These are phyloP conservation scores for Panellus pusillus DNA, from an alignment of 768 basidiomycete genomes.

Conservation along the genomic window DNA sequence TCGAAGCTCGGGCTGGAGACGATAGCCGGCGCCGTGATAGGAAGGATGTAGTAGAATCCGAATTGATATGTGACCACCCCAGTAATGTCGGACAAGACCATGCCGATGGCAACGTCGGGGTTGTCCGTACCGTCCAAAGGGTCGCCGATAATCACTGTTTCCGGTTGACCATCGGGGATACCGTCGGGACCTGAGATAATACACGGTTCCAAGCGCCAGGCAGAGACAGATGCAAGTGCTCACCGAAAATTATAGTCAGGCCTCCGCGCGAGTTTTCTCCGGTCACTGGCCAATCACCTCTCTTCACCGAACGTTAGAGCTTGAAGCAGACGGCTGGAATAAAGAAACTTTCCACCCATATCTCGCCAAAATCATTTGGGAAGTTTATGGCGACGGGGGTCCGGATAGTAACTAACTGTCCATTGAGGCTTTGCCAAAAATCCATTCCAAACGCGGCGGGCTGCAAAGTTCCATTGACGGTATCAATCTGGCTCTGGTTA, in stretches of 20 bases:
- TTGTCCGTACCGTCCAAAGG: constrained; percentile 55
- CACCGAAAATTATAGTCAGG: constrained; percentile 50
- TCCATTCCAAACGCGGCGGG: constrained; percentile 57
- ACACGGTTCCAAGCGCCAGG: not conserved
- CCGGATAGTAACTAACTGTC: constrained; percentile 54
- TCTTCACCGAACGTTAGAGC: constrained; percentile 57
- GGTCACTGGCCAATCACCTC: constrained; percentile 57
- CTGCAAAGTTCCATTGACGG: constrained; percentile 45
- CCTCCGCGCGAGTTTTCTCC: constrained; percentile 59
- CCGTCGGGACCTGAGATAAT: constrained; percentile 42
- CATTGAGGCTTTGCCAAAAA: constrained; percentile 66
- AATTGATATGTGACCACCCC: constrained; percentile 59
- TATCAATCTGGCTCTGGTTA: constrained; percentile 47
- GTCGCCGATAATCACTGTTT: constrained; percentile 52
- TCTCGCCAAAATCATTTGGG: constrained; percentile 52
- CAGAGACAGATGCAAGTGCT: constrained; percentile 8
- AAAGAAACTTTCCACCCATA: constrained; percentile 48
- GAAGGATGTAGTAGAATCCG: constrained; percentile 56
- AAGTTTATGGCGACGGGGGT: constrained; percentile 49
- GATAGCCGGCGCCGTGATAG: constrained; percentile 53
- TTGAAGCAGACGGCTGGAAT: constrained; percentile 52
- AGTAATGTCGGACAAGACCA: constrained; percentile 47
- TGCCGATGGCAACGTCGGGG: constrained; percentile 49
- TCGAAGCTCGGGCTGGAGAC: constrained; percentile 36
- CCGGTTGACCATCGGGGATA: constrained; percentile 59